Evolutionary conservation across 345 rosid species (phyloP).

Genomic region (Citrus sp.): DNA sequence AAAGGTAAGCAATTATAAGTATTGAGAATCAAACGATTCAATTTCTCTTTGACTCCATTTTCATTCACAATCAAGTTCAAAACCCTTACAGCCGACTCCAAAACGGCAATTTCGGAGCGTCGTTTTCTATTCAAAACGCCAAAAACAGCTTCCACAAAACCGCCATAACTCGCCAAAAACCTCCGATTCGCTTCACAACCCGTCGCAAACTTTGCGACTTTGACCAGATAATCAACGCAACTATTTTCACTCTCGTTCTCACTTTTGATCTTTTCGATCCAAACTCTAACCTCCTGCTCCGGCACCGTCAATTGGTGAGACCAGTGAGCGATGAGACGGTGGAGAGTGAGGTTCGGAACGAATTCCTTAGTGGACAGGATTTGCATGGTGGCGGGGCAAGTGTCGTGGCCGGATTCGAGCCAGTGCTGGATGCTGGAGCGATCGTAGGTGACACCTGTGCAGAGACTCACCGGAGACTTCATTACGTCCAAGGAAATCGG

Average conservation of each 20-base stretch:
- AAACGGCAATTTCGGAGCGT: constrained; percentile 9
- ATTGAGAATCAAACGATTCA: constrained; percentile 20
- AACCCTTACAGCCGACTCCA: constrained; percentile 29
- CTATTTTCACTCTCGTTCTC: background rate
- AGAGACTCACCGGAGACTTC: constrained; percentile 56
- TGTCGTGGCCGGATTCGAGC: constrained; percentile 54
- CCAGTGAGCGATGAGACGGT: constrained; percentile 50
- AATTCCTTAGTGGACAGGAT: constrained; percentile 41
- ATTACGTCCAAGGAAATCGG: constrained; percentile 55
- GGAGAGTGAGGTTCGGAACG: constrained; percentile 44
- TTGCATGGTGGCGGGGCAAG: constrained; percentile 58
- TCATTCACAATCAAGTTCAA: constrained; percentile 26
- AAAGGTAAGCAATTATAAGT: constrained; percentile 21
- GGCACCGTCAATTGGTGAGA: constrained; percentile 8
- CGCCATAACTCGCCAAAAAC: constrained; percentile 27
- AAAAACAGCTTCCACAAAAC: constrained; percentile 29
- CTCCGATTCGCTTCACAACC: constrained; percentile 32
- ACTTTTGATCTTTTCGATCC: constrained; percentile 8
- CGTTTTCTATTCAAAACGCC: constrained; percentile 18
- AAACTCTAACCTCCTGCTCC: constrained; percentile 13
- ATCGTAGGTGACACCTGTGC: constrained; percentile 62
- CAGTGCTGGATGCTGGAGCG: constrained; percentile 50
- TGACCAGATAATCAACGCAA: constrained; percentile 11
- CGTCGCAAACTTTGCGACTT: constrained; percentile 20
- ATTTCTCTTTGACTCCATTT: constrained; percentile 17